A percentile compares a stretch with the other conserved stretches of the same genome.
These are phyloP conservation scores for Macrolepiota dolichaula DNA, from an alignment of 768 basidiomycete species.

Conservation along the genomic window DNA sequence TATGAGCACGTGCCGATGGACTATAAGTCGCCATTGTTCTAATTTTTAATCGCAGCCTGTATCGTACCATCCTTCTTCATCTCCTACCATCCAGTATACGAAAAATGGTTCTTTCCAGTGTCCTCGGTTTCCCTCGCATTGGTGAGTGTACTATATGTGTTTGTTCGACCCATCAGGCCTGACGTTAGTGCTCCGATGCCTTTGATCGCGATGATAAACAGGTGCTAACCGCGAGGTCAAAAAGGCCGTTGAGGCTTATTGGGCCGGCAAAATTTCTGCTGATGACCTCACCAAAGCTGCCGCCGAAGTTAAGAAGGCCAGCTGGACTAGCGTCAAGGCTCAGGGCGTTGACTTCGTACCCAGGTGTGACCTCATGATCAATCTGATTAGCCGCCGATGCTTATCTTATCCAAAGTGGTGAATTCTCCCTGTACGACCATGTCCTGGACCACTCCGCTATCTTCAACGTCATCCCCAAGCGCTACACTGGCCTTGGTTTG, in stretches of 20 bases:
- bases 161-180: not conserved
- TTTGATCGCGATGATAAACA: constrained; percentile 25
- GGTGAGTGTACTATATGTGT: constrained; percentile 37
- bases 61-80: constrained; percentile 18
- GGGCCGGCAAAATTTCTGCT: constrained; percentile 87
- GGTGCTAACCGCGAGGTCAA: constrained; percentile 94
- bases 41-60: constrained; percentile 18
- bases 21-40: constrained; percentile 27
- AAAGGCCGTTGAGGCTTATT: constrained; percentile 98
- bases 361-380: constrained; percentile 52
- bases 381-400: constrained; percentile 14
- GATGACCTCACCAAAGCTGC: constrained; percentile 87
- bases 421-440: constrained; percentile 98
- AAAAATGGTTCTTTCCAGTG: constrained; percentile 77
- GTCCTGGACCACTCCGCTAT: constrained; percentile 95
- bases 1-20: constrained; percentile 32
- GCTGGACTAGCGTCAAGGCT: constrained; percentile 83
- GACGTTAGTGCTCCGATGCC: not conserved
- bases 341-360: constrained; percentile 89
- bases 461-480: constrained; percentile 96
- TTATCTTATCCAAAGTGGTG: constrained; percentile 60
- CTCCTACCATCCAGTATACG: constrained; percentile 21
- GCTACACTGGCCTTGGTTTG: constrained; percentile 83
- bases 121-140: constrained; percentile 92
- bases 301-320: constrained; percentile 82